Percentiles rank a stretch among this genome's conserved stretches.
Conservation (phyloP, 805 yeast genomes). For the Tetrapisispora iriomotensis region DNA sequence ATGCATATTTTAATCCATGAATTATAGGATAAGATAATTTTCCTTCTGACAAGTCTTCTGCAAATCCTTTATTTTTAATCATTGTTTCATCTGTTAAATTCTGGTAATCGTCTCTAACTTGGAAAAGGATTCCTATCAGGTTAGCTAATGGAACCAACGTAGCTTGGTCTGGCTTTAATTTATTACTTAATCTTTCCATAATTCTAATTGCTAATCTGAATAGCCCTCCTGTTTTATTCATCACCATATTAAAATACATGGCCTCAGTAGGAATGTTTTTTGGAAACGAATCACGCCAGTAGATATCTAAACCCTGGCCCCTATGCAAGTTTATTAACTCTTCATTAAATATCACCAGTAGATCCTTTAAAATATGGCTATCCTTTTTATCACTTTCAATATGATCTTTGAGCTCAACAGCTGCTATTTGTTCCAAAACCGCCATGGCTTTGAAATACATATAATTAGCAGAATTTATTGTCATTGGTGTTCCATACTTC, state of each 20-base stretch:
- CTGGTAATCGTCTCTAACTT: conserved; percentile 74
- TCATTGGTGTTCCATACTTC: conserved; percentile 66
- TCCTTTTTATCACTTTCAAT: conserved; percentile 3
- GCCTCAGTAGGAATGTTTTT: conserved; percentile 43
- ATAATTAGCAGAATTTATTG: conserved; percentile 75
- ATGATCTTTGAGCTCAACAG: conserved; percentile 6
- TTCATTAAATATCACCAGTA: conserved; percentile 42
- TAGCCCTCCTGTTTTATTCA: conserved; percentile 83
- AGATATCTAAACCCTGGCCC: conserved; percentile 85
- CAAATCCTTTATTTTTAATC: conserved; percentile 61
- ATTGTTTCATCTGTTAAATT: conserved; percentile 43
- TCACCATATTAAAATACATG: conserved; percentile 71
- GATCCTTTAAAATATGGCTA: conserved; percentile 17
- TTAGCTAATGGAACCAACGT: conserved; percentile 55
- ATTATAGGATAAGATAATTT: conserved; percentile 81
- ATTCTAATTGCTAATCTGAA: conserved; percentile 65
- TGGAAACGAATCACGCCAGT: conserved; percentile 64
- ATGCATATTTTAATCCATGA: conserved; percentile 40
- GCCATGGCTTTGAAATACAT: conserved; percentile 69
- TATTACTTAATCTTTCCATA: conserved; percentile 34
- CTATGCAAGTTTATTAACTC: conserved; percentile 75
- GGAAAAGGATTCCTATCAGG: conserved; percentile 73
- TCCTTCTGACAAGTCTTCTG: conserved; percentile 86
- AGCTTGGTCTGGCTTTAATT: conserved; percentile 1
- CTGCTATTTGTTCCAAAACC: conserved; percentile 25